phyloP scores from a whole-genome alignment of 2,329 filamentous ascomycete genomes.

The Botrytis squamosa region DNA sequence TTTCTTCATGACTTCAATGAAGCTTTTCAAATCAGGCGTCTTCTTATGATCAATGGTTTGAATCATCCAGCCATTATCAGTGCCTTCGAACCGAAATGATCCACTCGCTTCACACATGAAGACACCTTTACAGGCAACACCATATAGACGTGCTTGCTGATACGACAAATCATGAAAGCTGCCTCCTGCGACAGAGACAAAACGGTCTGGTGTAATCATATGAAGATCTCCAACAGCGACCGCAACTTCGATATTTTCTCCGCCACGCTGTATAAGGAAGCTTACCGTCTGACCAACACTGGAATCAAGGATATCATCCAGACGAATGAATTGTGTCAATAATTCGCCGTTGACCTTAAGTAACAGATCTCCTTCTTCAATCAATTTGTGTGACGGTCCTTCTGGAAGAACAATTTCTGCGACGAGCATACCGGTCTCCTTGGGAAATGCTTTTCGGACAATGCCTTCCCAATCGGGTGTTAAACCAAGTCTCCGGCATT shows the following conservation, averaged over 20 bases:
- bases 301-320: conserved; percentile 90
- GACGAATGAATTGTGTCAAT: conserved; percentile 84
- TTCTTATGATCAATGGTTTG: conserved; percentile 90
- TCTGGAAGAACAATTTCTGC: conserved; percentile 92
- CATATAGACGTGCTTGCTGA: conserved; percentile 94
- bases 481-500: conserved; percentile 86
- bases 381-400: conserved; percentile 80
- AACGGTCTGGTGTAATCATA: conserved; percentile 91
- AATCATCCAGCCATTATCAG: conserved; percentile 89
- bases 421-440: conserved; percentile 94
- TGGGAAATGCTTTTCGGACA: conserved; percentile 78
- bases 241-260: conserved; percentile 77
- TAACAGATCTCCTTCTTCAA: conserved; percentile 92
- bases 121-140: conserved; percentile 86
- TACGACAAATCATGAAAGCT: conserved; percentile 97
- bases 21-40: conserved; percentile 81
- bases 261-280: conserved; percentile 83
- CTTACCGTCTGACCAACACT: conserved; percentile 77
- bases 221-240: conserved; percentile 87
- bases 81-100: conserved; percentile 90
- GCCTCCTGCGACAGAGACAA: conserved; percentile 88
- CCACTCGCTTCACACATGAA: conserved; percentile 94
- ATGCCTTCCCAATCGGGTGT: conserved; percentile 82
- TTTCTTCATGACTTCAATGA: conserved; percentile 84
- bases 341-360: conserved; percentile 92